These are phyloP conservation scores for Fusarium sarcochroum DNA, from an alignment of 2,329 filamentous ascomycete species.

Conservation along the genomic window DNA sequence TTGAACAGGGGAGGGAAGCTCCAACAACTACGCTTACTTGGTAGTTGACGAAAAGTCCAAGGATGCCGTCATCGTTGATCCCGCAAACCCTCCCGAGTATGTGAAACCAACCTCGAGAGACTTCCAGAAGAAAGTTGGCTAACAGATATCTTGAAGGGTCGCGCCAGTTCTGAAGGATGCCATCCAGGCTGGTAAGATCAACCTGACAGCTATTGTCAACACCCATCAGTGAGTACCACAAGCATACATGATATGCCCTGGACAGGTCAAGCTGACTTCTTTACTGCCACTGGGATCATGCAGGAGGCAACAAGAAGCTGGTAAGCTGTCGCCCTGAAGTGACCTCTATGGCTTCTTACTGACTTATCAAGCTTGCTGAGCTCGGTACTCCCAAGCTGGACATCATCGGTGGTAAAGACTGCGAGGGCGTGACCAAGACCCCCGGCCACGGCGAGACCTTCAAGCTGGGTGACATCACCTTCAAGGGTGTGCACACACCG, in stretches of 20 bases:
- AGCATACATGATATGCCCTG: not conserved
- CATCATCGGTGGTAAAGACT: conserved; percentile 91
- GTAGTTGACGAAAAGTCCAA: conserved; percentile 83
- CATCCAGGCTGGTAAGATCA: conserved; percentile 78
- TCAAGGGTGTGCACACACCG: conserved; percentile 92
- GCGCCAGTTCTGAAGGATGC: conserved; percentile 78
- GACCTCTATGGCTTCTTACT: too few relatives aligned
- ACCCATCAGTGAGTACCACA: conserved; percentile 85
- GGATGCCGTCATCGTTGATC: conserved; percentile 84
- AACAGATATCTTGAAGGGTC: conserved; percentile 60
- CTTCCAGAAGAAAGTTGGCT: conserved; percentile 6
- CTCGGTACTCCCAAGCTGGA: conserved; percentile 73
- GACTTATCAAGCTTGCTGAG: conserved; percentile 53
- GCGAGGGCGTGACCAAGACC: conserved; percentile 82
- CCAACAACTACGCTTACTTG: conserved; percentile 89
- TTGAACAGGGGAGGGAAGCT: conserved; percentile 76
- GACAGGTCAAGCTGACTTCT: conserved; percentile 12
- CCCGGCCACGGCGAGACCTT: conserved; percentile 83
- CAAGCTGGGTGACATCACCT: conserved; percentile 84
- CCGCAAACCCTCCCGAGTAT: conserved; percentile 83
- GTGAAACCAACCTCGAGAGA: conserved; percentile 45
- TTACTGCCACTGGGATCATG: conserved; percentile 89
- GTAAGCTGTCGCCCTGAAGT: conserved; percentile 61
- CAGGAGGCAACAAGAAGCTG: conserved; percentile 89
- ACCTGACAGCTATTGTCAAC: conserved; percentile 91